Base-by-base conservation (phyloP, 2,329 filamentous ascomycete genomes). In the Exophiala sp. region DNA sequence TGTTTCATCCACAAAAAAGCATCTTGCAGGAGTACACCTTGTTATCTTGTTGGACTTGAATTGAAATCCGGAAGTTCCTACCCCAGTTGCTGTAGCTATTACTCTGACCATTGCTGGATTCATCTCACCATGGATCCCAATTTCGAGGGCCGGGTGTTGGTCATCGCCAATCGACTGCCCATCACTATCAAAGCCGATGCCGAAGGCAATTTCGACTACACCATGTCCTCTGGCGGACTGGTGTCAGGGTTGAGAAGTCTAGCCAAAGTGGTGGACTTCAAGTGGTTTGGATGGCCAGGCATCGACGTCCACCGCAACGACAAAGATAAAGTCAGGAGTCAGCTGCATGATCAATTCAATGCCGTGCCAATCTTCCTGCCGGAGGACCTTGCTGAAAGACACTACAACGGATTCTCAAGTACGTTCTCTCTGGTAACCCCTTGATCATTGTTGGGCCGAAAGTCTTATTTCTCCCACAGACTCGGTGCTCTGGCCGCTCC, bases 241-340 rank as follows among this genome's bases (percentile, higher is more conserved):
- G 91, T 97, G 62, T 95, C 88, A 44, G 91, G 93, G 16, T 75
- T 98, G 55, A 94, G 87, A 58, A 91, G 93, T 24, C 73, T 97
- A 52, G 85, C 87, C 62, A 97, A 96, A 72, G 86, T 87, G 18
- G 95, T 89, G 16, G 91, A 85, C 60, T 97, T 97, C 70, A 87
- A 91, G 68, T 98, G 93, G 93, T 97, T 96, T 70, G 91, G 91
- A 60, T 98, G 93, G 93, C 91, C 93, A 1, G 91, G 93, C 32
- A 73, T 95, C 44, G 88, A 96, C 68, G 82, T 97, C 2, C 90
- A 91, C 38, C 88, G 94, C 56, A 79, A 82, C 48, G 90, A 97
- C 68, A 79, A 87, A 37, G 75, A 79, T 2, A 75, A 77, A 48
- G 82, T 98, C 68, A 85, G 81, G 63, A 76, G 85, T 64, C 81